Evolutionary conservation across 106 monocot genomes (phyloP).

Genomic region (Cymbidium sinense): DNA sequence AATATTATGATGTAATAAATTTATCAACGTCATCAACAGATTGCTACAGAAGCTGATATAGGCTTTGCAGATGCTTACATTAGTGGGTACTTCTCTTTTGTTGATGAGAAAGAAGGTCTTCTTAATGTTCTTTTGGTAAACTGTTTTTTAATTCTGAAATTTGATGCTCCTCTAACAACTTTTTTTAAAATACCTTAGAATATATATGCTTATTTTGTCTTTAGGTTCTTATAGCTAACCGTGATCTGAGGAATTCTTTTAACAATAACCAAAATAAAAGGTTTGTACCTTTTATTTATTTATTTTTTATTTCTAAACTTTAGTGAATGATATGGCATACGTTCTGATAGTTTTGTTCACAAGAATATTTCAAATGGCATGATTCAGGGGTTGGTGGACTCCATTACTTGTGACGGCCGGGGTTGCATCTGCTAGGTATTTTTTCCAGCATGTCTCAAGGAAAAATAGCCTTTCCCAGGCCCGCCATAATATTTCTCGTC

Average conservation of each 20-base stretch:
- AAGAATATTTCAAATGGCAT: constrained; percentile 1
- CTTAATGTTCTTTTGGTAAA: constrained; percentile 64
- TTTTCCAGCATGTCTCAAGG: constrained; percentile 66
- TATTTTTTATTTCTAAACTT: background rate
- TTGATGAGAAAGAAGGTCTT: constrained; percentile 79
- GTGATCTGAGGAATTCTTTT: constrained; percentile 44
- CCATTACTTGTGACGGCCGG: constrained; percentile 78
- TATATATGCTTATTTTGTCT: constrained; percentile 3
- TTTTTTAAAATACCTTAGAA: background rate
- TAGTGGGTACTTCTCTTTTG: constrained; percentile 79
- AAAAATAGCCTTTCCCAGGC: constrained; percentile 75
- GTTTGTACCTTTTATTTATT: constrained; percentile 9
- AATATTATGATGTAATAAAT: background rate
- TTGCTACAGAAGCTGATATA: constrained; percentile 90
- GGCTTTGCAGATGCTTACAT: constrained; percentile 97
- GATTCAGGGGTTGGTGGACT: constrained; percentile 86
- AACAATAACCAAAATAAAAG: constrained; percentile 22
- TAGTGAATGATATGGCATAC: background rate
- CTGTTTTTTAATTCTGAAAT: background rate
- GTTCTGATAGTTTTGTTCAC: background rate
- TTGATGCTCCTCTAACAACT: background rate
- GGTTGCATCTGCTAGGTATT: constrained; percentile 67
- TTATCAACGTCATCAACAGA: constrained; percentile 24
- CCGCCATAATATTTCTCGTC: constrained; percentile 82
- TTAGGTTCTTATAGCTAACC: constrained; percentile 87